Conservation (phyloP, 2,329 filamentous ascomycete species). For the Nothomitra cinnamomea region DNA sequence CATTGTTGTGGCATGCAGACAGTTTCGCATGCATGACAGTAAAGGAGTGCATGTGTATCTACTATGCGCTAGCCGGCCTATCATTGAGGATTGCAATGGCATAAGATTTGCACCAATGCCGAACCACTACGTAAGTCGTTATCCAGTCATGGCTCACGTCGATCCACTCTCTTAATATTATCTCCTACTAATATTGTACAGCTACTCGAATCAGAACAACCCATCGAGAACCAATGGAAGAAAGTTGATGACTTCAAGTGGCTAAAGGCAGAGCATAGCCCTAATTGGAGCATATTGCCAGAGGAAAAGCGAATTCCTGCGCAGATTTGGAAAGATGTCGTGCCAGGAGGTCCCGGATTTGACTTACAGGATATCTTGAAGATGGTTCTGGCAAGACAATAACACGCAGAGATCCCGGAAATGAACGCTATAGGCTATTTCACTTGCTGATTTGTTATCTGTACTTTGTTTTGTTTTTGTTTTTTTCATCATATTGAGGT, state of each 20-base stretch:
- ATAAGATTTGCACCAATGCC: constrained; percentile 71
- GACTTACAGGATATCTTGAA: constrained; percentile 49
- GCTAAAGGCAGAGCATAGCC: constrained; percentile 71
- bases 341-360: constrained; percentile 44
- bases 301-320: constrained; percentile 41
- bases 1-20: constrained; percentile 64
- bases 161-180: constrained; percentile 10
- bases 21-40: constrained; percentile 87
- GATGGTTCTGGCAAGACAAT: constrained; percentile 1
- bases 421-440: background rate
- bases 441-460: background rate
- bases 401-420: background rate
- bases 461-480: background rate
- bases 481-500: too few species aligned
- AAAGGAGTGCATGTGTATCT: constrained; percentile 69
- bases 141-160: constrained; percentile 2
- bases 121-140: constrained; percentile 43
- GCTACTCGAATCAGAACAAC: constrained; percentile 12
- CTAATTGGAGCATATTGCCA: constrained; percentile 65
- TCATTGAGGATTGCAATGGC: constrained; percentile 73
- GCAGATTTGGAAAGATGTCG: constrained; percentile 49
- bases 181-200: constrained; percentile 11
- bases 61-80: constrained; percentile 64
- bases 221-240: constrained; percentile 54
- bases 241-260: constrained; percentile 96